Conservation (phyloP, 1,139 yeast genomes). For the Candida sp. region DNA sequence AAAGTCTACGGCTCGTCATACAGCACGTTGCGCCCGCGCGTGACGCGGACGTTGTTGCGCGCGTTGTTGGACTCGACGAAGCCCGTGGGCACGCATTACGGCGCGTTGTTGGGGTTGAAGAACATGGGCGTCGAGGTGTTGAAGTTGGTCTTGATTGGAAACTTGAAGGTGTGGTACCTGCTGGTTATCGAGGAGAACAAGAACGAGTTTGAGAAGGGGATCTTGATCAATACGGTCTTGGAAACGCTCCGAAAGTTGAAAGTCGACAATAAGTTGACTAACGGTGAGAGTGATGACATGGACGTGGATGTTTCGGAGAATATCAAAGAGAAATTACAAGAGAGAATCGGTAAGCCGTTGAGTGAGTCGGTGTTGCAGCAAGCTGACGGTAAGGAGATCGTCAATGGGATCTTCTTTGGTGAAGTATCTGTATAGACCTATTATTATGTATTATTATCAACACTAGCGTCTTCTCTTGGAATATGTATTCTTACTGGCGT, state of each 20-base stretch:
- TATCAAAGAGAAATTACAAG: constrained; percentile 48
- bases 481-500: constrained; percentile 7
- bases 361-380: constrained; percentile 54
- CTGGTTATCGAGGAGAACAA: constrained; percentile 49
- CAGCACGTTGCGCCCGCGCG: constrained; percentile 91
- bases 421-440: constrained; percentile 38
- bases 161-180: constrained; percentile 78
- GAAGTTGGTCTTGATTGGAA: constrained; percentile 83
- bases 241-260: constrained; percentile 55
- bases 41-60: constrained; percentile 88
- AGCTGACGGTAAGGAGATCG: constrained; percentile 58
- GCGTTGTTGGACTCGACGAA: constrained; percentile 83
- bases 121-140: constrained; percentile 90
- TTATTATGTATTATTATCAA: constrained; percentile 12
- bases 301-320: constrained; percentile 45
- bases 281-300: constrained; percentile 25
- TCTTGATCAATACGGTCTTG: constrained; percentile 54
- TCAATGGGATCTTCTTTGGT: constrained; percentile 80
- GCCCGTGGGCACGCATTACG: constrained; percentile 91
- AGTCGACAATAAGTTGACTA: constrained; percentile 22
- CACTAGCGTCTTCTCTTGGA: constrained; percentile 9
- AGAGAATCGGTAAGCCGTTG: constrained; percentile 66
- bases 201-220: constrained; percentile 44
- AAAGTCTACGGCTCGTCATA: constrained; percentile 84
- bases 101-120: constrained; percentile 84